These are phyloP conservation scores for Benincasa hispida DNA, from an alignment of 306 rosid species.

Conservation along the genomic window DNA sequence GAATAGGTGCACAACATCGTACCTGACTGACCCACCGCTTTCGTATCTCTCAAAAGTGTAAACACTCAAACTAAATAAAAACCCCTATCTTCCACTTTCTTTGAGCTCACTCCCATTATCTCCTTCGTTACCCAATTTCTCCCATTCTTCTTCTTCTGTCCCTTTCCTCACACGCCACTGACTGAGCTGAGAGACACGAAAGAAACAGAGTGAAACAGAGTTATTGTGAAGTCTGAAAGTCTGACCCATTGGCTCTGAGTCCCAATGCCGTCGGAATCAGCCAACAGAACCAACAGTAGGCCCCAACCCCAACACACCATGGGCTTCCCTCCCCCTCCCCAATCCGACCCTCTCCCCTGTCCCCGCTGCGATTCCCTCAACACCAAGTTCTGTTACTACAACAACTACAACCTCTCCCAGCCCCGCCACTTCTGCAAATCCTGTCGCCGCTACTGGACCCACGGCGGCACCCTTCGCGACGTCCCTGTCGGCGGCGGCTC, in stretches of 20 bases:
- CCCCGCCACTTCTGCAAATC: slow-evolving; percentile 49
- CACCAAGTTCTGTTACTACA: slow-evolving; percentile 55
- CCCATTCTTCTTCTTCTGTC: neutral
- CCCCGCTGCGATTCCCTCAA: slow-evolving; percentile 38
- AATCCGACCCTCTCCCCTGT: slow-evolving; percentile 26
- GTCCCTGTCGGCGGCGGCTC: slow-evolving; percentile 45
- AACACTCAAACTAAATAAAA: neutral
- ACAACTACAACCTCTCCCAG: slow-evolving; percentile 46
- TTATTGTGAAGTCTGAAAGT: neutral
- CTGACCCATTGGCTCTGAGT: neutral
- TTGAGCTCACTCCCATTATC: neutral
- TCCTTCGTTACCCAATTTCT: neutral
- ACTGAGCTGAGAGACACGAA: neutral
- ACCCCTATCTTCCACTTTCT: neutral
- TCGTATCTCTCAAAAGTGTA: neutral
- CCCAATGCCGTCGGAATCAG: slow-evolving; percentile 26
- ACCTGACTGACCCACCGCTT: neutral
- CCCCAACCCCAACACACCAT: neutral
- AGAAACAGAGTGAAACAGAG: neutral
- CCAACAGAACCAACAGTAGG: neutral
- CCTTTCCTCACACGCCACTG: neutral
- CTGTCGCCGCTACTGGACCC: slow-evolving; percentile 57
- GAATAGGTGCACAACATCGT: neutral
- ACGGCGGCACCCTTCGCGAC: slow-evolving; percentile 39
- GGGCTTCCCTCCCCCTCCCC: slow-evolving; percentile 19